A percentile compares a stretch with the other conserved stretches of the same genome.
Evolutionary conservation across 352 stramenopile genomes (phyloP).

Genomic region (Halophytophthora polymorphica): DNA sequence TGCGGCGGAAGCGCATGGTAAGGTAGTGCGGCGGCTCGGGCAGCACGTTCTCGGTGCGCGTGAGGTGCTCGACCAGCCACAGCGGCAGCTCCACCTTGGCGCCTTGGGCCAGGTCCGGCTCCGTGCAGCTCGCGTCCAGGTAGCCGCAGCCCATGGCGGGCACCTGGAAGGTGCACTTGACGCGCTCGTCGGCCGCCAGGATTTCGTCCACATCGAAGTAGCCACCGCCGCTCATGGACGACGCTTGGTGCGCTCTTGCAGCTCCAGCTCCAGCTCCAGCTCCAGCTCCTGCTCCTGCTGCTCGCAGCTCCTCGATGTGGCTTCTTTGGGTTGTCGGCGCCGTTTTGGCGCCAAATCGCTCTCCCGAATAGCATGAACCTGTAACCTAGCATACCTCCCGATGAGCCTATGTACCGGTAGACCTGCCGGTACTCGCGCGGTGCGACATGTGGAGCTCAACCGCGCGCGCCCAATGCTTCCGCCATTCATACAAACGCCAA

Average conservation of each 20-base stretch:
- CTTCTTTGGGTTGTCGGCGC: too few species aligned
- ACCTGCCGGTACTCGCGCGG: too few species aligned
- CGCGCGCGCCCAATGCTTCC: background rate
- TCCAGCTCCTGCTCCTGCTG: too few species aligned
- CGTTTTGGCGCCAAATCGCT: too few species aligned
- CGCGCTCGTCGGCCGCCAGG: conserved; percentile 72
- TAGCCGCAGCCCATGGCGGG: conserved; percentile 70
- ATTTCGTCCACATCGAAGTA: conserved; percentile 81
- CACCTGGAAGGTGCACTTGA: conserved; percentile 74
- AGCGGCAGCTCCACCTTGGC: conserved; percentile 69
- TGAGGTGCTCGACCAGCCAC: conserved; percentile 66
- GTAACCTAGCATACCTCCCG: too few species aligned
- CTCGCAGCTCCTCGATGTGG: too few species aligned
- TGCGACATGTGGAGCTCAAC: too few species aligned
- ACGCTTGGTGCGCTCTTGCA: too few species aligned
- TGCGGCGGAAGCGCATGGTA: conserved; percentile 68
- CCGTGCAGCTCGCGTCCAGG: conserved; percentile 64
- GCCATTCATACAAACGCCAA: conserved; percentile 27
- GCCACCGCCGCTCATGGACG: conserved; percentile 10
- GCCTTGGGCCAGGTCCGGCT: conserved; percentile 41
- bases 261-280: too few species aligned
- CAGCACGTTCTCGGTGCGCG: conserved; percentile 44
- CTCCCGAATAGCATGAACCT: too few species aligned
- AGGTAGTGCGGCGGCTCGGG: conserved; percentile 63
- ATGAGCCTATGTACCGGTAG: too few species aligned